Conservation (phyloP, 2,329 filamentous ascomycete species). For the Colletotrichum musicola region DNA sequence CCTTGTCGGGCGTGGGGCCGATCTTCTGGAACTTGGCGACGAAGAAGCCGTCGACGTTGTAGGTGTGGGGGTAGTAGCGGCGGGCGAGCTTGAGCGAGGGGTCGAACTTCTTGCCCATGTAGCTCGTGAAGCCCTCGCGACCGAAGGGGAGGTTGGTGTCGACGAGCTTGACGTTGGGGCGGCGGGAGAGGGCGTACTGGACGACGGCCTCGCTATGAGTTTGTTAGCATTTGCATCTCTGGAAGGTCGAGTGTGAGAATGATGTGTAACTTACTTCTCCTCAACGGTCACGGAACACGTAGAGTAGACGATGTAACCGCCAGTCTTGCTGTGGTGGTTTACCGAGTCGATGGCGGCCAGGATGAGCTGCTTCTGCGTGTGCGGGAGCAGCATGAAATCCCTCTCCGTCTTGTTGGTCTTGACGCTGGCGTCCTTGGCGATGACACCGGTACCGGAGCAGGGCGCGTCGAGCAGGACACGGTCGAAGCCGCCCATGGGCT, state of each 20-base stretch:
- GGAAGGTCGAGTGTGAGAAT: not conserved
- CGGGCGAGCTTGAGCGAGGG: constrained; percentile 84
- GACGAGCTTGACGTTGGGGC: constrained; percentile 94
- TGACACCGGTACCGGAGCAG: constrained; percentile 82
- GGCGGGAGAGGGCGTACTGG: constrained; percentile 89
- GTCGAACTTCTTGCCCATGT: constrained; percentile 92
- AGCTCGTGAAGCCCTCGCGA: constrained; percentile 91
- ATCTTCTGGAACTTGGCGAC: constrained; percentile 98
- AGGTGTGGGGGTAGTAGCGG: constrained; percentile 89
- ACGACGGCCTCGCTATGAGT: constrained; percentile 84
- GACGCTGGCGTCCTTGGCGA: constrained; percentile 94
- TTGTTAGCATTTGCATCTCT: constrained; percentile 29
- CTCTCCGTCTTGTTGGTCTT: constrained; percentile 98
- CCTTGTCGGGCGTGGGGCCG: constrained; percentile 76
- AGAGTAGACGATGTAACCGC: constrained; percentile 95
- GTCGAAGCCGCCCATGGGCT: constrained; percentile 95
- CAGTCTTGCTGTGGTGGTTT: constrained; percentile 90
- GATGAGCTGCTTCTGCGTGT: constrained; percentile 94
- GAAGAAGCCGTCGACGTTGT: constrained; percentile 98
- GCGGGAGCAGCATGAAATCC: constrained; percentile 92
- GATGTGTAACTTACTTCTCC: constrained; percentile 63
- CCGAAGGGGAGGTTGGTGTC: constrained; percentile 92
- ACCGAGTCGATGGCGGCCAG: constrained; percentile 95
- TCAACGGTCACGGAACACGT: constrained; percentile 96
- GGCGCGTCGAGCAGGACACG: constrained; percentile 91